Conservation (phyloP, 805 yeast species). For the Kodamaea sagamina region DNA sequence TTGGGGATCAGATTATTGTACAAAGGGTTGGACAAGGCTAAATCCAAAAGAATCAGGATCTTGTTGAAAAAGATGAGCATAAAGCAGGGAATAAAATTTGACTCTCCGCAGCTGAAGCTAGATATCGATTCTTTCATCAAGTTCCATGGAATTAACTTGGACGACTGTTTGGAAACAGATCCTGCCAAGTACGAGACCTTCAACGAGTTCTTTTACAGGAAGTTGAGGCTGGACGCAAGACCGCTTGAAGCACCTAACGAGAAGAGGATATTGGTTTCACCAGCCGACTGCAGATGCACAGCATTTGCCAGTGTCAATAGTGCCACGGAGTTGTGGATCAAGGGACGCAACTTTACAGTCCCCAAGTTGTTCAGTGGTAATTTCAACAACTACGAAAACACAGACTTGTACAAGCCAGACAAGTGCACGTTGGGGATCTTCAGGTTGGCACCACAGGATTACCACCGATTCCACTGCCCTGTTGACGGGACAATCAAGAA, state of each 20-base stretch:
- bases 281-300: conserved; percentile 87
- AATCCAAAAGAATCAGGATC: conserved; percentile 57
- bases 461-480: conserved; percentile 90
- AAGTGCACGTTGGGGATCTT: conserved; percentile 73
- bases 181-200: conserved; percentile 61
- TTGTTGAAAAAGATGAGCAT: conserved; percentile 65
- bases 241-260: conserved; percentile 60
- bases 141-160: conserved; percentile 77
- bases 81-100: conserved; percentile 85
- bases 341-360: conserved; percentile 75
- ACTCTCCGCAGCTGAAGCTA: conserved; percentile 60
- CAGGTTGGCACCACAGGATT: conserved; percentile 94
- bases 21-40: conserved; percentile 67
- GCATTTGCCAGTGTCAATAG: conserved; percentile 57
- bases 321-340: conserved; percentile 86
- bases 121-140: conserved; percentile 77
- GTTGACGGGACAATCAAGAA: conserved; percentile 72
- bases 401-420: conserved; percentile 33
- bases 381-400: conserved; percentile 43
- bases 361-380: conserved; percentile 56
- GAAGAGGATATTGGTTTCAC: conserved; percentile 58
- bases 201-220: conserved; percentile 87
- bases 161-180: conserved; percentile 60
- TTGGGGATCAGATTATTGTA: conserved; percentile 84
- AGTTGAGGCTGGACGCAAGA: conserved; percentile 69